A percentile compares a stretch with the other conserved stretches of the same genome.
phyloP scores from a whole-genome alignment of 805 yeast genomes.

The Isabelozyma gotoi region DNA sequence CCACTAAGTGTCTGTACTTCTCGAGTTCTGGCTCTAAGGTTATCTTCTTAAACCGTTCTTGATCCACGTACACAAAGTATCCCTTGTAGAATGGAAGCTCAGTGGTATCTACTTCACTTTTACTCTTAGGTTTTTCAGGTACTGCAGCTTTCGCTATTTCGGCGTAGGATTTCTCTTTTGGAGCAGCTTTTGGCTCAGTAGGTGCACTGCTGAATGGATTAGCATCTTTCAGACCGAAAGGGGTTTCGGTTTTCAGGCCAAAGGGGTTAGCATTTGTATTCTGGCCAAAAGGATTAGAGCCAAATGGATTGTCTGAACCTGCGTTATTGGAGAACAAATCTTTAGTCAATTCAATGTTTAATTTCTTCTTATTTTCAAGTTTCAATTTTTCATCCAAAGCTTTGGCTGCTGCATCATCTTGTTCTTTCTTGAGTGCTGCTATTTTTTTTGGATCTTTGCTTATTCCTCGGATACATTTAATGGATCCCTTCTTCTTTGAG shows the following conservation, averaged over 20 bases:
- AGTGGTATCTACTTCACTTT: slow-evolving; percentile 6
- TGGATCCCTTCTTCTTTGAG: slow-evolving; percentile 64
- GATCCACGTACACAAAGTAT: slow-evolving; percentile 67
- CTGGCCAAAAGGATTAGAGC: slow-evolving; percentile 40
- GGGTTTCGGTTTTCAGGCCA: background rate
- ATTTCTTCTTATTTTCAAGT: slow-evolving; percentile 43
- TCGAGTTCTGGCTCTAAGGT: slow-evolving; percentile 52
- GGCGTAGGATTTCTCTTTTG: slow-evolving; percentile 19
- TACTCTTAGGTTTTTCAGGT: background rate
- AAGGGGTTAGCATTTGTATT: slow-evolving; percentile 1
- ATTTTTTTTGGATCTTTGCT: slow-evolving; percentile 55
- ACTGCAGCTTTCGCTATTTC: slow-evolving; percentile 13
- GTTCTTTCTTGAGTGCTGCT: slow-evolving; percentile 35
- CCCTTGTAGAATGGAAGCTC: slow-evolving; percentile 60
- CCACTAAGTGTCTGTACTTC: slow-evolving; percentile 49
- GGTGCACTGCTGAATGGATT: slow-evolving; percentile 13
- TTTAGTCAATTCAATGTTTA: slow-evolving; percentile 40
- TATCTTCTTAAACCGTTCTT: slow-evolving; percentile 60
- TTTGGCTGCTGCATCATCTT: slow-evolving; percentile 24
- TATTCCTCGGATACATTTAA: slow-evolving; percentile 78
- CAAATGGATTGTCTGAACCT: slow-evolving; percentile 25
- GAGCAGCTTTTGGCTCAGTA: slow-evolving; percentile 7
- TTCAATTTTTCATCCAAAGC: slow-evolving; percentile 40
- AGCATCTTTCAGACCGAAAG: slow-evolving; percentile 1
- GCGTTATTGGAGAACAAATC: slow-evolving; percentile 27